Base-by-base conservation (phyloP, 2,329 filamentous ascomycete genomes). In the Alternaria panax region DNA sequence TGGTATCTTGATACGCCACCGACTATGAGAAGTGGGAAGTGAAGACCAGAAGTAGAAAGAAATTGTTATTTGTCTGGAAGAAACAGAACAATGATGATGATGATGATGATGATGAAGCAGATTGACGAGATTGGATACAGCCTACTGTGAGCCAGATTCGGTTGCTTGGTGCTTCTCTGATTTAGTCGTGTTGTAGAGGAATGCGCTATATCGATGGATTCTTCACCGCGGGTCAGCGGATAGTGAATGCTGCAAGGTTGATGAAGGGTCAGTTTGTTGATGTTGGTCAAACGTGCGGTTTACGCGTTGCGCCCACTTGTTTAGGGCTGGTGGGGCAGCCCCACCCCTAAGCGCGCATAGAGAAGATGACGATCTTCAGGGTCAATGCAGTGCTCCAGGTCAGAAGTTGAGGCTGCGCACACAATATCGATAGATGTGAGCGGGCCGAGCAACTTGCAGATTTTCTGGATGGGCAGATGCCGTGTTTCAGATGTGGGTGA, bases 341-440 rank as follows among this genome's bases (percentile, higher is more conserved):
- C 45, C 45, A 34, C 45, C 45, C 28, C 30, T 34, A 48, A 32
- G 45, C 45, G 45, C 20, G 45, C 45, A 48, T 34, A 24, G 45
- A 11, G 20, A 48, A 59, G 55, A 61, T 61, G 51, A 59, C 34
- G 51, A 61, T 61, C 55, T 57, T 59, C 59, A 61, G 55, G 59
- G 59, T 59, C 59, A 36, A 28, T 8, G 18, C 41, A 48, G 45
- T 34, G 45, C 20, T 14, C 30, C 34, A 41, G 38, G 40, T 24
- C 11, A 24, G 38, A 20, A 43, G 24, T 43, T 43, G 48, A 47
- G 40, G 51, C 38, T 51, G 43, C 42, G 28, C 27, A 27, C 16
- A 54, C 20, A 14, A 36, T 47, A 38, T 54, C 34, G 42, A 34
- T 43, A 30, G 22, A 28, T 24, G 50, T 52, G 50, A 28, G 27